These are phyloP conservation scores for Chenopodium album DNA, from an alignment of 148 eudicot species.

Conservation along the genomic window DNA sequence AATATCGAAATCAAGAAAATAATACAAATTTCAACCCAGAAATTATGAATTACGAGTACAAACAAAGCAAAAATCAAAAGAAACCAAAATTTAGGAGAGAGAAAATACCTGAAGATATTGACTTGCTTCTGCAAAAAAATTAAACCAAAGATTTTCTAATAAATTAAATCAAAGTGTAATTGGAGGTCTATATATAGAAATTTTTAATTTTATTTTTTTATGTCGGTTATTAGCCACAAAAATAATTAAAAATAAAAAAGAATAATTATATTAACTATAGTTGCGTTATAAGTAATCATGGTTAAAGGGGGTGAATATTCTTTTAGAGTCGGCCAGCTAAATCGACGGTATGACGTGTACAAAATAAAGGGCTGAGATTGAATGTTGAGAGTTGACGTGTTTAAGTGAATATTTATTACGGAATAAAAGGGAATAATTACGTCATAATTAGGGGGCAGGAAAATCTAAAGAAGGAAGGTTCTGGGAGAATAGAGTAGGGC, in stretches of 20 bases:
- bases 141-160: background rate
- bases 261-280: background rate
- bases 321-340: slow-evolving; percentile 5
- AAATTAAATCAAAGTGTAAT: too few species aligned
- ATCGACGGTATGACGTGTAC: slow-evolving; percentile 9
- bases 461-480: background rate
- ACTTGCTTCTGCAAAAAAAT: background rate
- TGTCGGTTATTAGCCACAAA: slow-evolving; percentile 5
- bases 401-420: background rate
- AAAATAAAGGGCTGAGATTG: slow-evolving; percentile 15
- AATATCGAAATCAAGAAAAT: too few species aligned
- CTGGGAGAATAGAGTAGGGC: background rate
- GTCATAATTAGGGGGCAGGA: slow-evolving; percentile 1
- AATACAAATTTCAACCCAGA: too few species aligned
- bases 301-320: background rate
- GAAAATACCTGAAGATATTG: background rate
- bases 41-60: background rate
- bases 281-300: slow-evolving; percentile 8
- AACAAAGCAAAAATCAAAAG: background rate
- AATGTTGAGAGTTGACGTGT: background rate
- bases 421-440: background rate
- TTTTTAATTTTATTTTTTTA: too few species aligned
- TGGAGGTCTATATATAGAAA: slow-evolving; percentile 8
- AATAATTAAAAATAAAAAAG: too few species aligned
- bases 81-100: background rate